Evolutionary conservation across 352 stramenopile genomes (phyloP).

Genomic region (Globisporangium cystogenes): DNA sequence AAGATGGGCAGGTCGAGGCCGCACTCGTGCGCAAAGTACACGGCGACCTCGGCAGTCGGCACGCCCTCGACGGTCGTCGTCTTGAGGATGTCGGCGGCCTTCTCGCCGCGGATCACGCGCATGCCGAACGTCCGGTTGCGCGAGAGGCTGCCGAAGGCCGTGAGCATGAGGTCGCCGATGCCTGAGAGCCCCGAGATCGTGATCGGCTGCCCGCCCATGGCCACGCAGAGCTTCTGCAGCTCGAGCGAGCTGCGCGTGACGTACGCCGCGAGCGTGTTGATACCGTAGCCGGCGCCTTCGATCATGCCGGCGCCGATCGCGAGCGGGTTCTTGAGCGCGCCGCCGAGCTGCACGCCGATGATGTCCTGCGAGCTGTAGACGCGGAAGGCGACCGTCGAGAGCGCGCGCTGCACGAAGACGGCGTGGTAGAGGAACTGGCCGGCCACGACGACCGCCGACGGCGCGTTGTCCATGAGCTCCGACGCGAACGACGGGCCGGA

Average conservation of each 20-base stretch:
- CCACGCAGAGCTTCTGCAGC: slow-evolving; percentile 94
- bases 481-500: slow-evolving; percentile 95
- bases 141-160: slow-evolving; percentile 94
- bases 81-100: slow-evolving; percentile 92
- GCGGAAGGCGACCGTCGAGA: slow-evolving; percentile 91
- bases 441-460: slow-evolving; percentile 95
- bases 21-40: slow-evolving; percentile 89
- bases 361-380: slow-evolving; percentile 93
- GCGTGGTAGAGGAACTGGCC: slow-evolving; percentile 91
- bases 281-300: slow-evolving; percentile 94
- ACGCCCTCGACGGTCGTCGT: slow-evolving; percentile 93
- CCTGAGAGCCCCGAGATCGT: slow-evolving; percentile 94
- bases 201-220: slow-evolving; percentile 91
- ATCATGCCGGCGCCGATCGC: slow-evolving; percentile 97
- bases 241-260: slow-evolving; percentile 95
- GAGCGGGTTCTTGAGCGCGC: slow-evolving; percentile 97
- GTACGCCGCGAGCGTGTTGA: slow-evolving; percentile 93
- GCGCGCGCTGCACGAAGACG: slow-evolving; percentile 71
- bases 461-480: slow-evolving; percentile 94
- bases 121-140: slow-evolving; percentile 95
- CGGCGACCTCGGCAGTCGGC: slow-evolving; percentile 91
- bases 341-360: slow-evolving; percentile 95
- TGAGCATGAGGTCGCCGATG: slow-evolving; percentile 94
- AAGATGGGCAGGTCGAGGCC: slow-evolving; percentile 92
- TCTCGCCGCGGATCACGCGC: slow-evolving; percentile 89